Base-by-base conservation (phyloP, 2,329 filamentous ascomycete species). In the Cercospora berteroae region DNA sequence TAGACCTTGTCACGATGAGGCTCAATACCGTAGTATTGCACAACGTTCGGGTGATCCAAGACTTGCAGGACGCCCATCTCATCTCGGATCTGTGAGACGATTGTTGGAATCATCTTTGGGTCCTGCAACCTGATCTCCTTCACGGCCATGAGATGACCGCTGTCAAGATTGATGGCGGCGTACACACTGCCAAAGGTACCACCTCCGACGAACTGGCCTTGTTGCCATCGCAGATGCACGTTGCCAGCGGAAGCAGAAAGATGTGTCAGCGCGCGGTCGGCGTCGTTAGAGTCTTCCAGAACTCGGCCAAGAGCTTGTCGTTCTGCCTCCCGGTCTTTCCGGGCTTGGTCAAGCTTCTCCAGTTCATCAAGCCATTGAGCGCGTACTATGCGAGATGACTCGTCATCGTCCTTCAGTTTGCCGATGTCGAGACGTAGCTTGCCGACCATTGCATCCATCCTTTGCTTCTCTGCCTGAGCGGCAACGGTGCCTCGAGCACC, bases 1-100 rank as follows among this genome's bases (percentile, higher is more conserved):
- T 98, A 99, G n/a, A 99, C 95, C 77, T 97, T 95, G 83, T 99
- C 95, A 70, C 95, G 88, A 80, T 99, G 95, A 2, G 97, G 95
- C 79, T 99, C 95, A 75, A 99, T 98, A 67, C 95, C 95, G 77
- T 95, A 95, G 80, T 99, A 99, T 9, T 93, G 94, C 23, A 99
- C 96, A 69, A 99, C 92, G 77, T 99, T 99, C 23, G 95, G 95
- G 77, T 99, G 95, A 76, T 99, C 94, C 56, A 99, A 86, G 1
- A 97, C 91, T 80, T 98, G 94, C 59, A 99, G 83, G 5, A 99
- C 94, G 61, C 91, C 90, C 94, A 99, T 98, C 79, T 99, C 95
- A 76, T 99, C 95, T 70, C 90, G 89, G 77, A 99, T 98, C 77
- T 98, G 94, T 64, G 90, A 89, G 9, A 95, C 94, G 76, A 98